A percentile compares a stretch with the other conserved stretches of the same genome.
Evolutionary conservation across 2,329 filamentous ascomycete genomes (phyloP).

Genomic region (Onygenales sp.): DNA sequence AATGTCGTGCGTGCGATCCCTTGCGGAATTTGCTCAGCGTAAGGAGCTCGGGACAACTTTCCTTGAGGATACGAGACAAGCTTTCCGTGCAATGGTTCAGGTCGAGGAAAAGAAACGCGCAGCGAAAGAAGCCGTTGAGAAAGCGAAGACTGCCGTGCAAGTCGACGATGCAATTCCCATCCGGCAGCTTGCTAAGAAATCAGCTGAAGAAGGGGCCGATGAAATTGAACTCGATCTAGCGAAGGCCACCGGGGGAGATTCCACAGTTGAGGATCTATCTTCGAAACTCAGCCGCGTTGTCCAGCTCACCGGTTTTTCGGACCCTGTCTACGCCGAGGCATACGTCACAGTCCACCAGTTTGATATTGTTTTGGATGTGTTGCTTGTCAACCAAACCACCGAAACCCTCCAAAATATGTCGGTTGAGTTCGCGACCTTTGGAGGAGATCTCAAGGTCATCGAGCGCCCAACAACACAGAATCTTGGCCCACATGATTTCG

Average conservation of each 20-base stretch:
- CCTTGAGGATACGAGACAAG: conserved; percentile 87
- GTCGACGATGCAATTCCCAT: conserved; percentile 93
- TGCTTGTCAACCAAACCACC: conserved; percentile 93
- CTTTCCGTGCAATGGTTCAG: conserved; percentile 94
- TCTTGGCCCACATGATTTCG: conserved; percentile 87
- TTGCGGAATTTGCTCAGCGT: conserved; percentile 81
- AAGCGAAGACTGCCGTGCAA: conserved; percentile 87
- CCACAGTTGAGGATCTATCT: conserved; percentile 70
- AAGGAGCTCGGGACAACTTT: conserved; percentile 89
- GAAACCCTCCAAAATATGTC: conserved; percentile 95
- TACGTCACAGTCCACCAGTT: conserved; percentile 99
- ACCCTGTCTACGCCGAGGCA: conserved; percentile 96
- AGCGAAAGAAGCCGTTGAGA: conserved; percentile 86
- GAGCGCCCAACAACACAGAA: conserved; percentile 95
- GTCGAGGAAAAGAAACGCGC: conserved; percentile 95
- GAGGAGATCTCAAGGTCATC: conserved; percentile 94
- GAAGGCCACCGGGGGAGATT: conserved; percentile 86
- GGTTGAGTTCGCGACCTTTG: conserved; percentile 96
- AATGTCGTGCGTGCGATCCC: conserved; percentile 90
- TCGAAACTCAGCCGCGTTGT: conserved; percentile 95
- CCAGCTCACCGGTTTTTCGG: conserved; percentile 94
- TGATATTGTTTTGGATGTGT: conserved; percentile 91
- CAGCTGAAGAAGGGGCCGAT: conserved; percentile 67
- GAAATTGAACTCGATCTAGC: conserved; percentile 85
- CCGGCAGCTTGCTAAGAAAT: conserved; percentile 88